phyloP scores from a whole-genome alignment of 1,139 yeast genomes.

The Taphrina wiesneri region DNA sequence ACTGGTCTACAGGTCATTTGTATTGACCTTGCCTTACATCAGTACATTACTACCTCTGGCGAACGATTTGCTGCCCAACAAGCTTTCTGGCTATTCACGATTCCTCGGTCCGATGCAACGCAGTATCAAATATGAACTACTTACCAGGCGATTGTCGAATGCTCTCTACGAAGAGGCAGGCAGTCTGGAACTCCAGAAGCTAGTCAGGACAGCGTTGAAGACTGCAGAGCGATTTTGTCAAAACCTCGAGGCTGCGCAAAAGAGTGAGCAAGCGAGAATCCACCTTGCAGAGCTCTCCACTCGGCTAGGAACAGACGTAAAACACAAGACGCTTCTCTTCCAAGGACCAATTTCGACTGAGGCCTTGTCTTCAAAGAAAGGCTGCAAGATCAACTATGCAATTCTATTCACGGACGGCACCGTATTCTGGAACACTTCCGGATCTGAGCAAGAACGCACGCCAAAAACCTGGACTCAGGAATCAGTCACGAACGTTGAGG shows the following conservation, averaged over 20 bases:
- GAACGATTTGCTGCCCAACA: conserved; percentile 15
- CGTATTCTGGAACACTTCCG: conserved; percentile 21
- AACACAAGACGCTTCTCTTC: conserved; percentile 11
- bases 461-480: conserved; percentile 21
- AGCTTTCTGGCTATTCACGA: conserved; percentile 27
- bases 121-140: conserved; percentile 18
- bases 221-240: conserved; percentile 18
- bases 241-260: conserved; percentile 18
- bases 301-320: conserved; percentile 9
- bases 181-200: conserved; percentile 1
- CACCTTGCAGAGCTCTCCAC: conserved; percentile 10
- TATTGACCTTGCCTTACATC: conserved; percentile 24
- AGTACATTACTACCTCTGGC: conserved; percentile 3
- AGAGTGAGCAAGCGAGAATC: conserved; percentile 18
- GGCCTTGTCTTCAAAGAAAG: conserved; percentile 25
- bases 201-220: conserved; percentile 1
- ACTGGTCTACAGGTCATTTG: conserved; percentile 16
- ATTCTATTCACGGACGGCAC: conserved; percentile 22
- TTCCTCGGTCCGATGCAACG: conserved; percentile 33
- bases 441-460: conserved; percentile 11
- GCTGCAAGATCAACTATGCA: conserved; percentile 23
- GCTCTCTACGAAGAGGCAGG: conserved; percentile 13
- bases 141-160: conserved; percentile 5
- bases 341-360: conserved; percentile 11
- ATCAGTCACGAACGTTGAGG: conserved; percentile 8